Base-by-base conservation (phyloP, 2,329 filamentous ascomycete species). In the Sarocladiaceae sp. region DNA sequence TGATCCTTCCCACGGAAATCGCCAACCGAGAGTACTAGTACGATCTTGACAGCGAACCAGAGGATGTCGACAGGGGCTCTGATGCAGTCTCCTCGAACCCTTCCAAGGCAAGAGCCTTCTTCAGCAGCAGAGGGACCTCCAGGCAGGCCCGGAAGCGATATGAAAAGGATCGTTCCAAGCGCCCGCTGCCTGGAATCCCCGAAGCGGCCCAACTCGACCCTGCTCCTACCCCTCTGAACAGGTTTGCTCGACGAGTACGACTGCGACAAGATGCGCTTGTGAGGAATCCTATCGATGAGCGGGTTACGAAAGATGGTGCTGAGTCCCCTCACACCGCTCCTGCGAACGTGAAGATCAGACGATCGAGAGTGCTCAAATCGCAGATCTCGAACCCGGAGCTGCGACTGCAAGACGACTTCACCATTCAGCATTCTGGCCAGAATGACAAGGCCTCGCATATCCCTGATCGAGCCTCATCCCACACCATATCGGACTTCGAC, bases 11-110 rank as follows among this genome's bases (percentile, higher is more conserved):
- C 3, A 58, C 57, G 45, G 59, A 61, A 48, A 47, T 58, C 33
- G 47, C 55, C 31, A 55, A 53, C 51, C 62, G 62, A 52, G 50
- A 59, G 19, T 60, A 60, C 43, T 66, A 65, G 63, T 65, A 66
- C 46, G 52, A 59, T 51, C 53, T 63, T 50, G 61, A 65, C 53
- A 63, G 58, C 33, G 62, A 61, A 11, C 32, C 27, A 3, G 54
- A 53, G 16, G 50, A 52, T 16, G 52, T 56, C 3, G 46, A 45
- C 9, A n/a, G n/a, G n/a, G n/a, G n/a, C n/a, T n/a, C n/a, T n/a
- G n/a, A n/a, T n/a, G n/a, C n/a, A n/a, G n/a, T n/a, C n/a, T n/a
- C 16, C 7, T 7, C 26, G 11, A 19, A 6, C n/a, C 6, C 26
- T n/a, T n/a, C n/a, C 5, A 33, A 6, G 27, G 3, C 15, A 13